phyloP scores from a whole-genome alignment of 805 yeast genomes.

The Monosporozyma aquatica region DNA sequence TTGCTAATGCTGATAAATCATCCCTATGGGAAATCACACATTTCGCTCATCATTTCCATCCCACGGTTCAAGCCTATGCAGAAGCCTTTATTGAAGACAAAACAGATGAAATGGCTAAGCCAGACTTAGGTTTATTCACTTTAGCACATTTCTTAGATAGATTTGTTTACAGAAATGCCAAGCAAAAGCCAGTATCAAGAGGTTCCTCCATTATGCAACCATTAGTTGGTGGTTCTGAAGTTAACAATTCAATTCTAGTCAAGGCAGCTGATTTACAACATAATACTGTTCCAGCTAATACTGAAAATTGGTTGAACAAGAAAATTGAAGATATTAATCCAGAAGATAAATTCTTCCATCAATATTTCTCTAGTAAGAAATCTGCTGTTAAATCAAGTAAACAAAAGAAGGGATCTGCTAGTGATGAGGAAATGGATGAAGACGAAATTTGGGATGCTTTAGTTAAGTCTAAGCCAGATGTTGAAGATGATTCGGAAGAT shows the following conservation, averaged over 20 bases:
- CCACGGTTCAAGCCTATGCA: conserved; percentile 80
- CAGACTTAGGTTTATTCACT: conserved; percentile 84
- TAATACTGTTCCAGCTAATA: conserved; percentile 62
- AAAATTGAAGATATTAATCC: conserved; percentile 62
- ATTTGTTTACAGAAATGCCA: conserved; percentile 89
- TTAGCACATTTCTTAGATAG: conserved; percentile 87
- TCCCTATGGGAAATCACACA: conserved; percentile 81
- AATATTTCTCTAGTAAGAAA: conserved; percentile 64
- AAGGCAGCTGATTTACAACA: conserved; percentile 43
- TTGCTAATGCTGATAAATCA: conserved; percentile 72
- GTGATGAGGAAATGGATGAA: conserved; percentile 45
- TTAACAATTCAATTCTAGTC: conserved; percentile 60
- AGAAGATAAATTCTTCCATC: conserved; percentile 81
- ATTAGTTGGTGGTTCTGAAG: conserved; percentile 60
- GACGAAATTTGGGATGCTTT: conserved; percentile 77
- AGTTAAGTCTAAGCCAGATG: conserved; percentile 64
- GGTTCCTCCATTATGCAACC: conserved; percentile 98
- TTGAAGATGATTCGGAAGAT: conserved; percentile 42
- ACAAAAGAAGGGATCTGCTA: conserved; percentile 32
- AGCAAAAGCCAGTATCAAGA: conserved; percentile 59
- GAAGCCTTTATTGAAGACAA: conserved; percentile 45
- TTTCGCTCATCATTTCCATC: conserved; percentile 79
- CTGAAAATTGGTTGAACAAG: conserved; percentile 72
- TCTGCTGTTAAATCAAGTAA: conserved; percentile 28
- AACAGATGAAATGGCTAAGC: conserved; percentile 48